A percentile compares a stretch with the other conserved stretches of the same genome.
Conservation (phyloP, 257 asterid genomes). For the Ballota nigra region DNA sequence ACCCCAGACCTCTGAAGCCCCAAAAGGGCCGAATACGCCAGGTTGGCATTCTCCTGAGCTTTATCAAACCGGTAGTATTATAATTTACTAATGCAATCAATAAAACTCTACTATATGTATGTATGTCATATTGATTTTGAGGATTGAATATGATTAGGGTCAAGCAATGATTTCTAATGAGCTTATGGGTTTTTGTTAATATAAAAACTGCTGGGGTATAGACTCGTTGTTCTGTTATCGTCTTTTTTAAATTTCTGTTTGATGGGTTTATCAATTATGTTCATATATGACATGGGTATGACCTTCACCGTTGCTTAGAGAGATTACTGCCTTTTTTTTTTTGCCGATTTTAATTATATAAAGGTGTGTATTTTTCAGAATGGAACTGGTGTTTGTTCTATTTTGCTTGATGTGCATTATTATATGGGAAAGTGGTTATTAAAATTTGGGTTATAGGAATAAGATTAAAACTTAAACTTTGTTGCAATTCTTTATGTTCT, state of each 20-base stretch:
- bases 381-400: neutral
- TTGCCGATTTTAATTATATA: neutral
- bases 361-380: neutral
- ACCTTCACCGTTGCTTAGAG: neutral
- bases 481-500: neutral
- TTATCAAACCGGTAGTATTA: slow-evolving; percentile 18
- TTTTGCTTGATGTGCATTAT: slow-evolving; percentile 6
- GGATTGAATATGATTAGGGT: neutral
- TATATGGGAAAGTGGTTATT: neutral
- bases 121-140: neutral
- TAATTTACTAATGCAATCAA: neutral
- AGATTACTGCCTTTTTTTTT: neutral
- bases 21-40: neutral
- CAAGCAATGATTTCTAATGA: neutral
- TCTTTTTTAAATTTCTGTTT: neutral
- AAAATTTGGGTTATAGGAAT: neutral
- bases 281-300: slow-evolving; percentile 3
- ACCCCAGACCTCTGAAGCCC: slow-evolving; percentile 20
- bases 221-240: neutral
- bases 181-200: slow-evolving; percentile 8
- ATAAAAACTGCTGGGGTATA: neutral
- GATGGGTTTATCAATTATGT: neutral
- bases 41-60: neutral
- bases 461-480: neutral
- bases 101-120: neutral